These are phyloP conservation scores for Oidiodendron maius DNA, from an alignment of 495 filamentous ascomycete genomes.

Conservation along the genomic window DNA sequence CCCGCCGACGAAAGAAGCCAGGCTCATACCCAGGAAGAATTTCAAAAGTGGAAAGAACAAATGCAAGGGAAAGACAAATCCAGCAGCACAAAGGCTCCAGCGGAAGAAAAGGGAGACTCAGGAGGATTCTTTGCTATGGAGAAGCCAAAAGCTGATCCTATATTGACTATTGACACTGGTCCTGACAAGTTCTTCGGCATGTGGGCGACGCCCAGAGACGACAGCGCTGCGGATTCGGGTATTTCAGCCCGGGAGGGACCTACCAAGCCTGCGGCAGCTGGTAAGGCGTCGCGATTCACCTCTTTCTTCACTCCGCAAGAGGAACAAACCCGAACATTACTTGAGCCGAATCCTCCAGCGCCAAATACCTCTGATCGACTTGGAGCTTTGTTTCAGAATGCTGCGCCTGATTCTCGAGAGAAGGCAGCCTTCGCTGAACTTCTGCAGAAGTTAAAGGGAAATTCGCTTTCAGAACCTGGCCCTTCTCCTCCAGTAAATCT, in stretches of 20 bases:
- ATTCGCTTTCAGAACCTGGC: constrained; percentile 4
- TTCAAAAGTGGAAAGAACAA: constrained; percentile 88
- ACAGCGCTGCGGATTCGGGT: constrained; percentile 10
- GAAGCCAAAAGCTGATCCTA: constrained; percentile 45
- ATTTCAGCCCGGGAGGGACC: constrained; percentile 24
- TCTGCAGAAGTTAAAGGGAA: constrained; percentile 66
- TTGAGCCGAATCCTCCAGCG: constrained; percentile 37
- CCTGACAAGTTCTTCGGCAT: constrained; percentile 79
- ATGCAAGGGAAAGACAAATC: constrained; percentile 61
- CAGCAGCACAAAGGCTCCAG: constrained; percentile 30
- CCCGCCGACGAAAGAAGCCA: constrained; percentile 62
- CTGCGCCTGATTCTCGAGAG: constrained; percentile 48
- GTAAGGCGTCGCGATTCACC: constrained; percentile 75
- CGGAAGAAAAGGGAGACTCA: constrained; percentile 10
- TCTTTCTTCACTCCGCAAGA: constrained; percentile 70
- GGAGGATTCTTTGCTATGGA: constrained; percentile 29
- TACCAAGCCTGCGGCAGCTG: constrained; percentile 30
- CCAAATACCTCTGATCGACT: constrained; percentile 15
- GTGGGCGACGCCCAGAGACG: constrained; percentile 42
- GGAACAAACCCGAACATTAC: constrained; percentile 39
- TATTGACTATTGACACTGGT: constrained; percentile 56
- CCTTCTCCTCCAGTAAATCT: constrained; percentile 18
- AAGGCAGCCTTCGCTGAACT: constrained; percentile 88
- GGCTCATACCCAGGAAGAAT: constrained; percentile 81
- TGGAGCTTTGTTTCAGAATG: constrained; percentile 13